Percentiles rank a stretch among this genome's conserved stretches.
phyloP scores from a whole-genome alignment of 225 moss, liverwort and hornwort species.

The Polytrichum commune region DNA sequence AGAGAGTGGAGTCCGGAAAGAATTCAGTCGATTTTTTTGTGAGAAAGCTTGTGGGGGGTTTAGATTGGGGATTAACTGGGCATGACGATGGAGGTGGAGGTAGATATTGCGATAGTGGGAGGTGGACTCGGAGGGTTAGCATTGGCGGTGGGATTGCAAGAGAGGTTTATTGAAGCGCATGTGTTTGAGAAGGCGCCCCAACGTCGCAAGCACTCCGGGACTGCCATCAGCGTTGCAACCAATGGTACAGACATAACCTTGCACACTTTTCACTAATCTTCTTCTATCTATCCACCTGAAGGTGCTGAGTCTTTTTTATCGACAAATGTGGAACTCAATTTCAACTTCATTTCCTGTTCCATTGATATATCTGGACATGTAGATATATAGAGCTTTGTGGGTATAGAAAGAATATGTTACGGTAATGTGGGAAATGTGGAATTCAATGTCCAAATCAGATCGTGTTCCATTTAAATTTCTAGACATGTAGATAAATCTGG shows the following conservation, averaged over 20 bases:
- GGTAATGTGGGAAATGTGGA: too few species aligned
- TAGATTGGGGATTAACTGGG: background rate
- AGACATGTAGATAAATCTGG: too few species aligned
- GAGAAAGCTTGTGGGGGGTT: too few species aligned
- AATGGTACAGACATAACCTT: conserved; percentile 25
- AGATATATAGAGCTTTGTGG: background rate
- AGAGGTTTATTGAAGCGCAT: conserved; percentile 40
- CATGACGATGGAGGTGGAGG: conserved; percentile 44
- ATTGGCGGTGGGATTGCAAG: conserved; percentile 52
- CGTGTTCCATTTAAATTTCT: too few species aligned
- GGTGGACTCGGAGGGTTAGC: conserved; percentile 47
- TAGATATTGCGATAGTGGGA: conserved; percentile 36
- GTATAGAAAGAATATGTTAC: background rate
- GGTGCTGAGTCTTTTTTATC: background rate
- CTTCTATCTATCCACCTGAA: background rate
- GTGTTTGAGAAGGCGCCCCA: conserved; percentile 44
- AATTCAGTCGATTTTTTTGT: too few species aligned
- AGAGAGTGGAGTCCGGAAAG: too few species aligned
- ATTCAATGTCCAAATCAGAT: background rate
- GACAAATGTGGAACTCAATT: too few species aligned
- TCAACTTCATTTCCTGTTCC: too few species aligned
- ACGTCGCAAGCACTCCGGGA: conserved; percentile 36
- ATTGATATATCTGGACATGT: background rate
- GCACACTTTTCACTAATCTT: background rate
- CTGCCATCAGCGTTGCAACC: conserved; percentile 36